phyloP scores from a whole-genome alignment of 345 rosid genomes.

The Cochlearia excelsa region DNA sequence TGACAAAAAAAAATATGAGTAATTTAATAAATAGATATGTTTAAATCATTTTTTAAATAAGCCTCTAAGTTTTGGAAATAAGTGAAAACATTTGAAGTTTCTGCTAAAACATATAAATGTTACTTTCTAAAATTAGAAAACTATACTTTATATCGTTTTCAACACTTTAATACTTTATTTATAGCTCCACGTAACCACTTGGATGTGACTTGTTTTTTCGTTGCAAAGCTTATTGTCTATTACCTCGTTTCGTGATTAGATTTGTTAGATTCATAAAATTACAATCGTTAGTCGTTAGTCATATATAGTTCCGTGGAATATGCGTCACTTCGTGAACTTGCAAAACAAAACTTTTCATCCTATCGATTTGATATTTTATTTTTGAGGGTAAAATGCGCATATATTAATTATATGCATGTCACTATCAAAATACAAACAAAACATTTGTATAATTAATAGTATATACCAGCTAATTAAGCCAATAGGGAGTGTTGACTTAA shows the following conservation, averaged over 20 bases:
- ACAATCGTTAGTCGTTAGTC: conserved; percentile 15
- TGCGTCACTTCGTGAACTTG: conserved; percentile 26
- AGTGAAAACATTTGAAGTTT: neutral
- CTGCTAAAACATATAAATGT: neutral
- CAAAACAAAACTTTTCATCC: conserved; percentile 10
- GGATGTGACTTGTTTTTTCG: conserved; percentile 29
- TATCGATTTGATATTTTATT: neutral
- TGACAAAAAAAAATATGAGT: too few species aligned
- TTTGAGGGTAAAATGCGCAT: neutral
- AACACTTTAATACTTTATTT: neutral
- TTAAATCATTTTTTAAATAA: too few species aligned
- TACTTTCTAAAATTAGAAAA: conserved; percentile 17
- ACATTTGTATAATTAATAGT: conserved; percentile 12
- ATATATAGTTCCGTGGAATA: conserved; percentile 22
- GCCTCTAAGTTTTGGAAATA: too few species aligned
- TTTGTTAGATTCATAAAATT: conserved; percentile 15
- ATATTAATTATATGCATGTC: conserved; percentile 18
- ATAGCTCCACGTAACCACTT: conserved; percentile 19
- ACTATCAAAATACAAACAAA: conserved; percentile 17
- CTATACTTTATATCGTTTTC: conserved; percentile 20
- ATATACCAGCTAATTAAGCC: conserved; percentile 27
- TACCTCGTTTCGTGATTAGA: conserved; percentile 10
- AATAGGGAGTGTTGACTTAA: conserved; percentile 15
- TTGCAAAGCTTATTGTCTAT: conserved; percentile 21
- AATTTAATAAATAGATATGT: too few species aligned